These are phyloP conservation scores for Colletotrichum viniferum DNA, from an alignment of 2,329 filamentous ascomycete species.

Conservation along the genomic window DNA sequence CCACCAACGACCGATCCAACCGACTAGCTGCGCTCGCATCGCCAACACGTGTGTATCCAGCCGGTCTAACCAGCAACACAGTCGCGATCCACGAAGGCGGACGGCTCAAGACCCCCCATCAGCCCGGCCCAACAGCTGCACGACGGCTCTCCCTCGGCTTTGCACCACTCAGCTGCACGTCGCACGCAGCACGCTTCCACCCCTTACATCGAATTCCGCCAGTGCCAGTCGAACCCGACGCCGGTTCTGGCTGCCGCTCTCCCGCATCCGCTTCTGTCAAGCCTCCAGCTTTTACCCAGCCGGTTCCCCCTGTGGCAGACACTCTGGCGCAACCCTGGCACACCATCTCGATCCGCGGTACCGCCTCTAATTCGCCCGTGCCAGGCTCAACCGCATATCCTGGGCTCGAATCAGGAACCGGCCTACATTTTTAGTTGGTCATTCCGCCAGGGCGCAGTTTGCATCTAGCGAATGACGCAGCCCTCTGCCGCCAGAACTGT, in stretches of 20 bases:
- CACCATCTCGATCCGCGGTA: constrained; percentile 15
- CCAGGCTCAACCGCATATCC: constrained; percentile 9
- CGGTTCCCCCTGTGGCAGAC: constrained; percentile 10
- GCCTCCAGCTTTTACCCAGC: background rate
- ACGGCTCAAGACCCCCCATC: background rate
- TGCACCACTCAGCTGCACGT: background rate
- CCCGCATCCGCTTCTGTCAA: constrained; percentile 18
- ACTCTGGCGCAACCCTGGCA: constrained; percentile 10
- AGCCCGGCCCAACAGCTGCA: background rate
- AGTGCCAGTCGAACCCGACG: background rate
- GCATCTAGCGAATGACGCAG: constrained; percentile 21
- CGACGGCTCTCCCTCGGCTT: constrained; percentile 2
- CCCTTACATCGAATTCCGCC: background rate
- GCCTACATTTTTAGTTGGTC: constrained; percentile 16
- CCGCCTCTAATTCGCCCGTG: constrained; percentile 5
- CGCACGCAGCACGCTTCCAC: background rate
- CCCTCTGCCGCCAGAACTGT: constrained; percentile 7
- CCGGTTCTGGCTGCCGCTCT: constrained; percentile 16
- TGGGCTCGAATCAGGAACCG: constrained; percentile 19
- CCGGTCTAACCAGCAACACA: background rate
- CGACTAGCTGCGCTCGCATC: background rate
- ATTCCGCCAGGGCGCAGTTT: constrained; percentile 19
- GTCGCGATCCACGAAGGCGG: background rate
- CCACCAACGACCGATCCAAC: background rate
- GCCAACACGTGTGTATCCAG: background rate